Percentiles rank a stretch among this genome's conserved stretches.
Conservation (phyloP, 257 asterid genomes). For the Primulina eburnea region DNA sequence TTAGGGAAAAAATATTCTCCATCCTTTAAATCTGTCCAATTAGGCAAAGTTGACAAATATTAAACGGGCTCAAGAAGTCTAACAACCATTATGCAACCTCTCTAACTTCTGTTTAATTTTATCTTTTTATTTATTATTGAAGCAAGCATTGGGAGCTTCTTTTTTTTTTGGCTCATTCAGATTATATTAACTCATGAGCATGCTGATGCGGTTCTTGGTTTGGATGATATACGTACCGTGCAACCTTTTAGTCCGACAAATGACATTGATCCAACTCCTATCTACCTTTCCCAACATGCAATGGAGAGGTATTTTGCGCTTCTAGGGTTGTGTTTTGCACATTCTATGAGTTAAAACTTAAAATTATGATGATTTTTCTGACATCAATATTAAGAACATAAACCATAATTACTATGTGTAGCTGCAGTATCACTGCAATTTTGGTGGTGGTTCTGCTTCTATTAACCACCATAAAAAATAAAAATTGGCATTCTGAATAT, state of each 20-base stretch:
- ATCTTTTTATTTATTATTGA: background rate
- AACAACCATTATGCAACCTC: conserved; percentile 1
- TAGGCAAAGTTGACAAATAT: conserved; percentile 8
- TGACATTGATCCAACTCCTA: conserved; percentile 84
- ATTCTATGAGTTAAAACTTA: background rate
- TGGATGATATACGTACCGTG: conserved; percentile 88
- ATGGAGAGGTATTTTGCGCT: conserved; percentile 67
- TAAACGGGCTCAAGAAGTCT: conserved; percentile 5
- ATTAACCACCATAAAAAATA: background rate
- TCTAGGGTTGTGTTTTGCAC: conserved; percentile 3
- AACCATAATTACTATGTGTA: background rate
- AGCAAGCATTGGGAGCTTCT: conserved; percentile 11
- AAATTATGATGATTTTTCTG: conserved; percentile 15
- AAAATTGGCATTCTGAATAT: too few relatives aligned
- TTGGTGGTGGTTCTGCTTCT: conserved; percentile 4
- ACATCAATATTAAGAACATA: too few relatives aligned
- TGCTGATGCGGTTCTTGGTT: conserved; percentile 98
- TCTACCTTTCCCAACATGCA: conserved; percentile 68
- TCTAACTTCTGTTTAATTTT: conserved; percentile 13
- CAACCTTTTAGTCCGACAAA: conserved; percentile 91
- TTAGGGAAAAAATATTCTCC: background rate
- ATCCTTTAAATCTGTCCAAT: background rate
- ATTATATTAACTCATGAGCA: conserved; percentile 94
- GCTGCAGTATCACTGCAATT: conserved; percentile 8
- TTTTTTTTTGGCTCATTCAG: conserved; percentile 41